A percentile compares a stretch with the other conserved stretches of the same genome.
These are phyloP conservation scores for Ganoderma lucidum DNA, from an alignment of 1,284 basidiomycete species.

Conservation along the genomic window DNA sequence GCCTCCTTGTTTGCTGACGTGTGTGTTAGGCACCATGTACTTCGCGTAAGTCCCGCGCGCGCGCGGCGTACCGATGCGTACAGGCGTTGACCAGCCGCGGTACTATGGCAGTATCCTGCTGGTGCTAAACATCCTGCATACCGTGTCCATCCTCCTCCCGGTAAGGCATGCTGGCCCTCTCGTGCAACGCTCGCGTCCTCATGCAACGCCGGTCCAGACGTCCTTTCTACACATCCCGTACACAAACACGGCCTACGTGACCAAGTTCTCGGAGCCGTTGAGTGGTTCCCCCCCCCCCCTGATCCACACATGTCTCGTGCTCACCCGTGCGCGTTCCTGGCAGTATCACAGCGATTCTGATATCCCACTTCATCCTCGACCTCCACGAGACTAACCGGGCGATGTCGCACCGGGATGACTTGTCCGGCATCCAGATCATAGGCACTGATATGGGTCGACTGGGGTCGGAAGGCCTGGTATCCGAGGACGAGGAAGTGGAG, in stretches of 20 bases:
- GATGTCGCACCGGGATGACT: not conserved
- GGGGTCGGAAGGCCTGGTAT: not conserved
- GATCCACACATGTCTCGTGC: not conserved
- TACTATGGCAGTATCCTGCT: not conserved
- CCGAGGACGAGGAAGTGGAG: not conserved
- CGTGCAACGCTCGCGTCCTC: not conserved
- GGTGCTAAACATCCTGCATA: not conserved
- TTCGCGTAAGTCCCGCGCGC: not conserved
- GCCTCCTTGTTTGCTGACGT: not conserved
- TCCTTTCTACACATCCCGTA: not conserved
- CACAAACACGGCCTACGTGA: not conserved
- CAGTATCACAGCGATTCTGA: not conserved
- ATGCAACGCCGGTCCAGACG: not conserved
- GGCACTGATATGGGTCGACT: not conserved
- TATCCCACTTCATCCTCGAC: conserved; percentile 6
- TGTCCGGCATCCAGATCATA: not conserved
- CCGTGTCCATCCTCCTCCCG: not conserved
- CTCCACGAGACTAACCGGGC: not conserved
- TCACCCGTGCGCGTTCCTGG: not conserved
- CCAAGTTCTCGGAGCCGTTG: not conserved
- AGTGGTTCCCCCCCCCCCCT: not conserved
- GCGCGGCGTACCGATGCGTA: not conserved
- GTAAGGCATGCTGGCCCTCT: not conserved
- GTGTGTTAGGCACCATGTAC: not conserved
- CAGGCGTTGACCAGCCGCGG: not conserved